Evolutionary conservation across 2,329 filamentous ascomycete species (phyloP).

Genomic region (Xylaria sp.): DNA sequence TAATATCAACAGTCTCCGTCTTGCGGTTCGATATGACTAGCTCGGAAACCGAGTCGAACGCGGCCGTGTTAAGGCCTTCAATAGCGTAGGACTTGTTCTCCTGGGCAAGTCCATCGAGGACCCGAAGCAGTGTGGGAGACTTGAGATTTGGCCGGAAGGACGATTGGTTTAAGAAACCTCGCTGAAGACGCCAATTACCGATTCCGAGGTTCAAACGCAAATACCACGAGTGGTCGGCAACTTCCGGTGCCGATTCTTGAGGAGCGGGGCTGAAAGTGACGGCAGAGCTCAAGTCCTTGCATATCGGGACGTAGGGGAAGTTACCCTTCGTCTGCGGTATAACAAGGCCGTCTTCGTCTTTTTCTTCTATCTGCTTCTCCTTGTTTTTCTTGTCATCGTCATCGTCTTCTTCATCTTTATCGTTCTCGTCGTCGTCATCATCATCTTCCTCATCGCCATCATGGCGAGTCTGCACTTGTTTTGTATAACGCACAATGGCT

Average conservation of each 20-base stretch:
- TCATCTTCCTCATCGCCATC: neutral
- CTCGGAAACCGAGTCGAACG: constrained; percentile 38
- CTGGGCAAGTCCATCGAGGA: constrained; percentile 40
- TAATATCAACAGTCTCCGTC: constrained; percentile 49
- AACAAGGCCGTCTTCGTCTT: constrained; percentile 17
- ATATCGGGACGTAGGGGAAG: constrained; percentile 37
- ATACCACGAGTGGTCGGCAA: constrained; percentile 49
- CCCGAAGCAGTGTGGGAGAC: constrained; percentile 46
- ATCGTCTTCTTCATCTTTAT: neutral
- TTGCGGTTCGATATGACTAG: constrained; percentile 52
- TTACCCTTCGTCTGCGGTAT: constrained; percentile 36
- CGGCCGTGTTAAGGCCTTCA: constrained; percentile 48
- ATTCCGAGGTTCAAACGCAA: constrained; percentile 56
- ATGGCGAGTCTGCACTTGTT: constrained; percentile 12
- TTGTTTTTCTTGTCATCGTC: constrained; percentile 3
- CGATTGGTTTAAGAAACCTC: constrained; percentile 54
- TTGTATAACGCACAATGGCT: constrained; percentile 44
- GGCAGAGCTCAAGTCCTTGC: constrained; percentile 46
- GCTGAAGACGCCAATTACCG: constrained; percentile 50
- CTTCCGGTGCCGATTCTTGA: constrained; percentile 37
- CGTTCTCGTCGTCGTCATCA: constrained; percentile 3
- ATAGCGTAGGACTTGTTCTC: constrained; percentile 44
- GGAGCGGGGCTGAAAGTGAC: constrained; percentile 40
- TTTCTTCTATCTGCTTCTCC: neutral
- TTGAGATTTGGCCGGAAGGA: constrained; percentile 46